Evolutionary conservation across 1,139 yeast genomes (phyloP).

Genomic region (Hansenula sp.): DNA sequence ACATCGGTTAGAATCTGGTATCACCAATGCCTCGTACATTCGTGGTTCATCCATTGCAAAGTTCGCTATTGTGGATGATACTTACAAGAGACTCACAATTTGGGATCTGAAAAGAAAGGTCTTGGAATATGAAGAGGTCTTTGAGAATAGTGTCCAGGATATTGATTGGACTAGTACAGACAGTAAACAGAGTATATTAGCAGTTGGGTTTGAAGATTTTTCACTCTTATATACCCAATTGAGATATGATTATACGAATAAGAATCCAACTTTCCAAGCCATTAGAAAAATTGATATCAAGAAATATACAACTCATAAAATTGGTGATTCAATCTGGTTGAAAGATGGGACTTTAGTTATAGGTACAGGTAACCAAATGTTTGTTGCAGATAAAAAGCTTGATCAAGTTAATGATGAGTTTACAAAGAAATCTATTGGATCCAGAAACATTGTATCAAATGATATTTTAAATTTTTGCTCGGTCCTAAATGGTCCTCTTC

Average conservation of each 20-base stretch:
- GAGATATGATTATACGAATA: slow-evolving; percentile 83
- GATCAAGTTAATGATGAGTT: slow-evolving; percentile 49
- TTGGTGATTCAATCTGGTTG: slow-evolving; percentile 89
- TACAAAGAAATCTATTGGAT: slow-evolving; percentile 41
- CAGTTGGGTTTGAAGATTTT: slow-evolving; percentile 66
- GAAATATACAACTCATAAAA: slow-evolving; percentile 67
- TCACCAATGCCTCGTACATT: slow-evolving; percentile 45
- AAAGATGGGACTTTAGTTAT: slow-evolving; percentile 72
- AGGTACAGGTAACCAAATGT: slow-evolving; percentile 88
- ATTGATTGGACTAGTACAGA: slow-evolving; percentile 73
- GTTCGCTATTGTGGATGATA: slow-evolving; percentile 61
- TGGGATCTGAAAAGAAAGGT: slow-evolving; percentile 75
- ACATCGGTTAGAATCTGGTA: slow-evolving; percentile 48
- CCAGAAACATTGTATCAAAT: slow-evolving; percentile 40
- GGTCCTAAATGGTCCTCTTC: slow-evolving; percentile 83
- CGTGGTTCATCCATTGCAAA: slow-evolving; percentile 75
- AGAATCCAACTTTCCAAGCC: slow-evolving; percentile 71
- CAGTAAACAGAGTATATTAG: slow-evolving; percentile 65
- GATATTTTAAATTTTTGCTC: slow-evolving; percentile 64
- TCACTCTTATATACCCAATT: slow-evolving; percentile 74
- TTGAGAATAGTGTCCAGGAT: slow-evolving; percentile 30
- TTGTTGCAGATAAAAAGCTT: slow-evolving; percentile 69
- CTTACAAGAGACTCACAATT: slow-evolving; percentile 49
- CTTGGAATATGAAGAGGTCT: slow-evolving; percentile 53
- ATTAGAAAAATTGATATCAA: slow-evolving; percentile 70